Percentiles rank a stretch among this genome's conserved stretches.
Conservation (phyloP, 2,329 filamentous ascomycete species). For the Aureobasidium mangrovei region DNA sequence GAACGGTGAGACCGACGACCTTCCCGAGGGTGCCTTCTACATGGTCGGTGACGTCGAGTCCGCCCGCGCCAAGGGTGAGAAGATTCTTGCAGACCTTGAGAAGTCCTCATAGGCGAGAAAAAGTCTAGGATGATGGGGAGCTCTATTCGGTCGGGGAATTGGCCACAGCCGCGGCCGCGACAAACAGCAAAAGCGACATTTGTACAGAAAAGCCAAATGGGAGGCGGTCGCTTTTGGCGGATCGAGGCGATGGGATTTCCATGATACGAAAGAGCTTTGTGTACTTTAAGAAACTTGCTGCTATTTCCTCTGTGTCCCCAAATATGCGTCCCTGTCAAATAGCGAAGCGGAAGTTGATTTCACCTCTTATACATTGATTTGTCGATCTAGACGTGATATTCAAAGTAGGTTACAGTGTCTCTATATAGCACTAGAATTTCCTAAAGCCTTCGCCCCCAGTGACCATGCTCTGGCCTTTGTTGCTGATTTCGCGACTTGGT, state of each 20-base stretch:
- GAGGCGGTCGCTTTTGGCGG: slow-evolving; percentile 12
- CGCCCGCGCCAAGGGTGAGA: slow-evolving; percentile 94
- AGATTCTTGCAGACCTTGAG: slow-evolving; percentile 96
- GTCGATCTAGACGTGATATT: neutral
- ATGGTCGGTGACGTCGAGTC: slow-evolving; percentile 78
- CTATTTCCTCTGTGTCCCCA: slow-evolving; percentile 14
- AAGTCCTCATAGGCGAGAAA: slow-evolving; percentile 19
- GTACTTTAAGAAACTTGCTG: slow-evolving; percentile 13
- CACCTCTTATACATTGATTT: neutral
- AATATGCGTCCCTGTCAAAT: neutral
- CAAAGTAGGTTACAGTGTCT: neutral
- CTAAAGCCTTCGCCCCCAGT: slow-evolving; percentile 37
- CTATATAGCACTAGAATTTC: slow-evolving; percentile 29
- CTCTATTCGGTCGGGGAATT: slow-evolving; percentile 1
- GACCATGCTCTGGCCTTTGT: slow-evolving; percentile 36
- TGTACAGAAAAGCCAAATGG: slow-evolving; percentile 7
- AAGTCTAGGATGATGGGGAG: slow-evolving; percentile 11
- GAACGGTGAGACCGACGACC: slow-evolving; percentile 85
- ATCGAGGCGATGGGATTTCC: slow-evolving; percentile 5
- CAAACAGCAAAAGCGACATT: slow-evolving; percentile 13
- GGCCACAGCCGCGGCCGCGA: slow-evolving; percentile 9
- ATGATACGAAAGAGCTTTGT: slow-evolving; percentile 10
- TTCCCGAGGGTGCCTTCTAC: slow-evolving; percentile 76
- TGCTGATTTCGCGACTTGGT: slow-evolving; percentile 32
- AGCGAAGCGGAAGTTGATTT: slow-evolving; percentile 6